Base-by-base conservation (phyloP, 768 basidiomycete genomes). In the Collybiopsis luxurians region DNA sequence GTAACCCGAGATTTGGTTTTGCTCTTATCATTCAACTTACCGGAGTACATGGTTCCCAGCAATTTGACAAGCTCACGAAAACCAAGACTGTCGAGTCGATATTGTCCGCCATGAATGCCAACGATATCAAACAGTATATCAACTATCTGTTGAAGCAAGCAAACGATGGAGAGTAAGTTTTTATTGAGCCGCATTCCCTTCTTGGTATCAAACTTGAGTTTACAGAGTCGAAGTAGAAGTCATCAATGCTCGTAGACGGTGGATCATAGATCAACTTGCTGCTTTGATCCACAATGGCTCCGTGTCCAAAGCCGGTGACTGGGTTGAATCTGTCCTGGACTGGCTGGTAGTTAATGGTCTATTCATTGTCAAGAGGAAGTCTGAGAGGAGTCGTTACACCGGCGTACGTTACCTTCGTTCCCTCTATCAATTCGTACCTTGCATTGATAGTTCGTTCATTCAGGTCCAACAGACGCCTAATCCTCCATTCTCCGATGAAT, bases 21-120 rank as follows among this genome's bases (percentile, higher is more conserved):
- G 82, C 92, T 6, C 74, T 98, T 39, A 85, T 99, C 63, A 73
- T 92, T 31, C 88, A 92, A 65, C 74, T 98, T 24, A 90, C 92
- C 1, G 92, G 91, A 19, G 79, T 84, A 48, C 77, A 96, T 67
- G 94, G 94, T 10, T 87, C 81, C 63, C 83, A 86, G 56, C 89
- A 93, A 68, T 99, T 98, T 64, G 96, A 99, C 72, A 88, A 82
- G 69, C 70, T 96, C 56, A 96, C 95, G 11, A 89, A 85, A 69
- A 95, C 95, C 9, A 97, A 95, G 72, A 96, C 92, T 0, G 82
- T 98, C 34, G 94, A 96, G 72, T 81, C 82, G 1, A 86, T 98
- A 55, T 74, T 98, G 55, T 78, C 83, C 2, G 83, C 81, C 34
- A 85, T 95, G 80, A 83, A 88, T 61, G 70, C 73, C 0, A 76